Percentiles rank a stretch among this genome's conserved stretches.
Evolutionary conservation across 345 rosid genomes (phyloP).

Genomic region (Turnera subulata): DNA sequence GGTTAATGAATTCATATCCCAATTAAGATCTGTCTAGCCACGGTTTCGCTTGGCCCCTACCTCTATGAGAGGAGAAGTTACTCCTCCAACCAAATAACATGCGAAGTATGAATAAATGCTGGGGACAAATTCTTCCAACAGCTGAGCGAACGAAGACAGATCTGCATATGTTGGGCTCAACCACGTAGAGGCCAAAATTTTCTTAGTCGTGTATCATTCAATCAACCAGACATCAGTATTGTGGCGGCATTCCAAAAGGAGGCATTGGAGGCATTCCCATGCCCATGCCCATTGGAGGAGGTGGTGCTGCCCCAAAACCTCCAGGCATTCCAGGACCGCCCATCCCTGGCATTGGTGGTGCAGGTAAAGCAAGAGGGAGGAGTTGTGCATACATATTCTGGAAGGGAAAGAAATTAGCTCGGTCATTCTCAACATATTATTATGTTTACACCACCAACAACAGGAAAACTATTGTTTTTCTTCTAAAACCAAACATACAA

Average conservation of each 20-base stretch:
- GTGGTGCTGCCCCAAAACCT: slow-evolving; percentile 43
- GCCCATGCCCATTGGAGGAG: slow-evolving; percentile 47
- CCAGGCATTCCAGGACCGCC: slow-evolving; percentile 35
- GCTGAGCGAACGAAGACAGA: too few species aligned
- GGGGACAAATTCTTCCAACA: too few species aligned
- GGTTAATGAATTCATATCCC: too few species aligned
- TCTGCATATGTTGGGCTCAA: too few species aligned
- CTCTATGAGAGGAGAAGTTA: too few species aligned
- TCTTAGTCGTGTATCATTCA: background rate
- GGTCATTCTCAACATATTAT: too few species aligned
- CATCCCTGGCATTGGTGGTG: slow-evolving; percentile 93
- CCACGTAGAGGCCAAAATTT: too few species aligned
- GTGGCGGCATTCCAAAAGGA: slow-evolving; percentile 67
- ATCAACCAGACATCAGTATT: slow-evolving; percentile 36
- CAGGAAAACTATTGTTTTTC: background rate
- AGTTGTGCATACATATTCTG: slow-evolving; percentile 96
- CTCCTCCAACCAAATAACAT: too few species aligned
- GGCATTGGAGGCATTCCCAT: slow-evolving; percentile 79
- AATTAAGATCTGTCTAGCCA: too few species aligned
- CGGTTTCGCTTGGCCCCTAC: too few species aligned
- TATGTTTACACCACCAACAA: background rate
- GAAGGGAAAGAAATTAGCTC: slow-evolving; percentile 3
- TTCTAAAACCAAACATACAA: too few species aligned
- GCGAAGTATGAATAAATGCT: too few species aligned
- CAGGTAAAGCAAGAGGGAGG: slow-evolving; percentile 82